Evolutionary conservation across 306 rosid species (phyloP).

Genomic region (Trifolium pratense): DNA sequence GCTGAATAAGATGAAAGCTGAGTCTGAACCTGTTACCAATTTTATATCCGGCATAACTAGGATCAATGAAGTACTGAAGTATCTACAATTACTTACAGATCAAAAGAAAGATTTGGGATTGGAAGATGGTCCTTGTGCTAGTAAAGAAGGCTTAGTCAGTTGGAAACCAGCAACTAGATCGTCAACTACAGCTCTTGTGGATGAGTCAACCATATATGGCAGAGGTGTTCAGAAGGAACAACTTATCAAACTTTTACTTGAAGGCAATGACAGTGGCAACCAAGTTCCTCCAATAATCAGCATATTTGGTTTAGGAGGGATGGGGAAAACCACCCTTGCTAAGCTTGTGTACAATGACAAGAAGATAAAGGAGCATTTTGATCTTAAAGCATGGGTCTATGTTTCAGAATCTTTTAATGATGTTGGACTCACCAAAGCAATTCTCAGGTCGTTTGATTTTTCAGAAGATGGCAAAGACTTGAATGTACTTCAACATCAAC

Average conservation of each 20-base stretch:
- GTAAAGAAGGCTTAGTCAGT: no score
- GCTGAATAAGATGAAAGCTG: no score
- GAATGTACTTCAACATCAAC: no score
- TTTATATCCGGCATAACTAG: no score
- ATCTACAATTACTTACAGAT: no score
- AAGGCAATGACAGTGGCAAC: neutral
- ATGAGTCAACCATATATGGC: slow-evolving; percentile 10
- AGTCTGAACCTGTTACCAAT: no score
- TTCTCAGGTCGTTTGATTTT: no score
- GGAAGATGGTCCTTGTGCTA: no score
- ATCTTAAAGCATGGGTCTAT: neutral
- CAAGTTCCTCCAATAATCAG: neutral
- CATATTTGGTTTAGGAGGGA: neutral
- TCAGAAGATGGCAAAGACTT: no score
- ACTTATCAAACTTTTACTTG: neutral
- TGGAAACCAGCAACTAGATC: slow-evolving; percentile 1
- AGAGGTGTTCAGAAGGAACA: slow-evolving; percentile 16
- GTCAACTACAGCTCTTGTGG: slow-evolving; percentile 21
- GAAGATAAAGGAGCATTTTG: neutral
- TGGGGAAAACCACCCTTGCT: slow-evolving; percentile 37
- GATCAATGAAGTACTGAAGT: no score
- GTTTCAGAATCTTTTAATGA: neutral
- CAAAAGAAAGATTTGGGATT: no score
- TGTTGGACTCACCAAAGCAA: neutral
- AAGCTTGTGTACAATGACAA: slow-evolving; percentile 1